Base-by-base conservation (phyloP, 495 filamentous ascomycete species). In the Thermothielavioides terrestris region DNA sequence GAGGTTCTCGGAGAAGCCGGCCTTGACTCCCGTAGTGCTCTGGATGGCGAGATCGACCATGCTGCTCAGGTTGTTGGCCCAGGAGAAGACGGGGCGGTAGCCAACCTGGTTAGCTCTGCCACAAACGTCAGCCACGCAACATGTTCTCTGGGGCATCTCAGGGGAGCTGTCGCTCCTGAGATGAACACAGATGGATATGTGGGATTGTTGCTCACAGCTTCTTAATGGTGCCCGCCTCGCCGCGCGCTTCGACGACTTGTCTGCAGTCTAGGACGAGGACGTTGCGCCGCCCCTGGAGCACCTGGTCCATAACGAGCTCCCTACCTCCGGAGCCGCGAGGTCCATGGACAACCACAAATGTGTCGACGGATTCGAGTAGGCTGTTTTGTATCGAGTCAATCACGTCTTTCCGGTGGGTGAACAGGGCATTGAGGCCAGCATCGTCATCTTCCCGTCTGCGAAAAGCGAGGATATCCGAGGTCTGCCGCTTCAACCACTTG, bases 201-300 rank as follows among this genome's bases (percentile, higher is more conserved):
- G n/a, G n/a, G n/a, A n/a, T n/a, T n/a, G n/a, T n/a, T n/a, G n/a
- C n/a, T n/a, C n/a, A n/a, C 2, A 89, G 85, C 40, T 85, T 82
- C 47, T 75, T 72, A 46, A 98, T 96, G 6, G 87, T 94, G 3
- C 81, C 80, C n/a, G 82, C 81, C 64, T 98, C 92, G 0, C 92
- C 92, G 23, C 85, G 81, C 2, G 92, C 89, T 60, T 98, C 91
- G 46, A 89, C 83, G 15, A 97, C 87, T 4, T 87, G 83, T 62
- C 95, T 95, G 71, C 91, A 97, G 65, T 98, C 92, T 41, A 98
- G 82, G n/a, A 94, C 68, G 0, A 98, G 68, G 37, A 87, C 88
- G 59, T 92, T 80, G 38, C 78, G 82, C 36, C 86, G 79, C 17
- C 80, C 78, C 56, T 86, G 79, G 15, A 98, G 74, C 0, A 88